phyloP scores from a whole-genome alignment of 139 green algal species.

The Auxenochlorella pyrenoidosa region DNA sequence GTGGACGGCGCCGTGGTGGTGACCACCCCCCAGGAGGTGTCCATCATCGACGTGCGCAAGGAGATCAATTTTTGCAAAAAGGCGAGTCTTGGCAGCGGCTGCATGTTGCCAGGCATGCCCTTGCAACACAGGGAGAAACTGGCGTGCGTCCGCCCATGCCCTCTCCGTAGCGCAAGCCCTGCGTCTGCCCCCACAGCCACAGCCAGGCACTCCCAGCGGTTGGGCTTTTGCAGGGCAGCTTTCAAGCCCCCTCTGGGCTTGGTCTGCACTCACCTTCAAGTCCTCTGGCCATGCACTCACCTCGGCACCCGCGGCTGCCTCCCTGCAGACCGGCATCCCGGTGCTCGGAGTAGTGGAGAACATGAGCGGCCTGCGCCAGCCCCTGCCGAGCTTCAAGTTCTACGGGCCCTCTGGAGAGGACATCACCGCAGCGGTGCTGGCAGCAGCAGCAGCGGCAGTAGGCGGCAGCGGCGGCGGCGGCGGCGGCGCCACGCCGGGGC shows the following conservation, averaged over 20 bases:
- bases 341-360: conserved; percentile 99
- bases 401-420: conserved; percentile 44
- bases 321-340: conserved; percentile 60
- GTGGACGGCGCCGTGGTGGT: conserved; percentile 82
- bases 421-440: conserved; percentile 55
- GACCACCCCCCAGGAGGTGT: conserved; percentile 92
- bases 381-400: conserved; percentile 66
- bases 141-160: background rate
- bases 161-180: background rate
- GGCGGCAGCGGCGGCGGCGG: conserved; percentile 34
- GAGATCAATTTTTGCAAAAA: conserved; percentile 99
- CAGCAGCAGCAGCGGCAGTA: conserved; percentile 44
- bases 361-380: conserved; percentile 85
- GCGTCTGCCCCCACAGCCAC: background rate
- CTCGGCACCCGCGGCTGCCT: too few relatives aligned
- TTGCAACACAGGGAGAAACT: background rate
- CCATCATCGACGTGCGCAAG: conserved; percentile 97
- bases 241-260: too few relatives aligned
- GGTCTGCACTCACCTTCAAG: too few relatives aligned
- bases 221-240: too few relatives aligned
- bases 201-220: too few relatives aligned
- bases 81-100: conserved; percentile 47
- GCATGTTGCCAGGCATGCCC: background rate
- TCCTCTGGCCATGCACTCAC: too few relatives aligned
- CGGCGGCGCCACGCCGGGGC: conserved; percentile 51